Base-by-base conservation (phyloP, 2,329 filamentous ascomycete species). In the Ploettnerulaceae sp. region DNA sequence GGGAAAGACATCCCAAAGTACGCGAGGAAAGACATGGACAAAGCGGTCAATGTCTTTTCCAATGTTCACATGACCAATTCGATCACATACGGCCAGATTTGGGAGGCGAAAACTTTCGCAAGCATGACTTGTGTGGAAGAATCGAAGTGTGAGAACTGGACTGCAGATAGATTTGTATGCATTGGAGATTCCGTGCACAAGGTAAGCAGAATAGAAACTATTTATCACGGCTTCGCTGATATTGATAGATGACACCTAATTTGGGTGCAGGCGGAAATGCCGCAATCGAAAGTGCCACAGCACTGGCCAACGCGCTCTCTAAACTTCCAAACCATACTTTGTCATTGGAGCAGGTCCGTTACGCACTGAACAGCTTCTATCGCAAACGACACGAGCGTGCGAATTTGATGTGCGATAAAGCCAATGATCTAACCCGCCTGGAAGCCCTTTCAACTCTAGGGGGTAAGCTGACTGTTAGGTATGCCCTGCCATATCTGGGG, bases 281-380 rank as follows among this genome's bases (percentile, higher is more conserved):
- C 11, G 66, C 65, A 2, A 66, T 69, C 12, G 67, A 70, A 49
- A 63, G 61, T 47, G 66, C 61, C 3, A 66, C 66, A 3, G 52
- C 54, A 9, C 49, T 68, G 2, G 57, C 63, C 8, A 66, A 66
- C 33, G 46, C 54, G 7, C 48, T 68, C 4, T 20, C 45, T 14
- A 31, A 25, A 9, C 35, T 48, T 32, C 26, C 36, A 17, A 20
- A 15, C 21, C 15, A 41, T 29, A 31, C 38, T 18, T 26, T 31
- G 17, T 47, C 35, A 15, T 7, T 40, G 29, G 28, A 34, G 7
- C 20, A 38, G 9, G 40, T 47, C 8, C 44, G 14, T 18, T 26
- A 32, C 14, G 38, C 41, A 9, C 18, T 52, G 26, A 34, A 25
- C 2, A 35, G 42, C 2, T 59, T 51, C 28, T 48, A 57, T n/a